Base-by-base conservation (phyloP, 2,329 filamentous ascomycete species). In the Mycogone perniciosa region DNA sequence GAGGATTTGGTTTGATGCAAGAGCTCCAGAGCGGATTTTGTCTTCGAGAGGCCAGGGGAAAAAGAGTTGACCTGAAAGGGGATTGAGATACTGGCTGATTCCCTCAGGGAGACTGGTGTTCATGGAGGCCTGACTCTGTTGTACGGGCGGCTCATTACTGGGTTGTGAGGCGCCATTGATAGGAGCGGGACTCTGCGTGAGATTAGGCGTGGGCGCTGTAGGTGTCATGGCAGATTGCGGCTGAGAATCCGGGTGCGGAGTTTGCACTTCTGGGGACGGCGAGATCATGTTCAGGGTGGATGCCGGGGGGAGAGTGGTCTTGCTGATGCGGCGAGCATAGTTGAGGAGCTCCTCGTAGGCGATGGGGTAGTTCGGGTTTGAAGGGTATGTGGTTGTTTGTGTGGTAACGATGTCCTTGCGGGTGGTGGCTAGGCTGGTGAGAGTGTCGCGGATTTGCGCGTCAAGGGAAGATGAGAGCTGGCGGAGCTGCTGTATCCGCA, bases 261-360 rank as follows among this genome's bases (percentile, higher is more conserved):
- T 68, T 44, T 67, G 65, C 5, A 44, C 54, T 10, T 61, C 65
- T 1, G 64, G 62, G 4, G 60, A 55, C 1, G 65, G 52, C 20
- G 65, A 60, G 20, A 69, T 50, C 26, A 68, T 64, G 55, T 76
- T 74, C 9, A 73, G 66, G 44, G 73, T 71, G 43, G 72, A 71
- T 0, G 80, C 80, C 0, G 84, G 84, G 0, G 89, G 88, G 9
- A 89, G 76, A 1, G 89, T 92, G 57, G 85, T 89, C 64, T 84
- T 86, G 65, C 84, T 86, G 62, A 95, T 93, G 56, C 85, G 83
- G 40, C 85, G 85, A 26, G 88, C 89, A 64, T 89, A 93, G 55
- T 75, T 77, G 26, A 95, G 81, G 0, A 95, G 80, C 58, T 91
- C 85, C 41, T 82, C 77, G 62, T 89, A 88, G 4, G 78, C 78